Evolutionary conservation across 257 asterid genomes (phyloP), one percentile per base, ranked within the genome.

Genomic region (Thymus quinquecostatus): DNA sequence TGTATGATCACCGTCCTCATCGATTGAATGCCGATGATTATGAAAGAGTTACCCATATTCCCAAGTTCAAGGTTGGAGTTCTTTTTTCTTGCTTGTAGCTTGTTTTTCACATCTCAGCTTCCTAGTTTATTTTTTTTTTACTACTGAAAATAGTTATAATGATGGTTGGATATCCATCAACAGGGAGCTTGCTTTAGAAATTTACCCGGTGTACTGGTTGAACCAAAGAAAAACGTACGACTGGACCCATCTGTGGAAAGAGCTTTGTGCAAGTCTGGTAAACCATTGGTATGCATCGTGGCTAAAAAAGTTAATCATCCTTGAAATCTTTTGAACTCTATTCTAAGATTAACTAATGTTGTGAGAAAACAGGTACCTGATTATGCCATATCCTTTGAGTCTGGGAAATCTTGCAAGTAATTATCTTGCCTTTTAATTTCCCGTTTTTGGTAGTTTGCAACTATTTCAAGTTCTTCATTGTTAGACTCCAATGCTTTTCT

Each of bases 171-270:
- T 69, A 11, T 69, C 33, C 69, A 11, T 69, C n/a, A 50, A 1
- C 60, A 82, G 86, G 86, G 86, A 33, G 84, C 86, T 0, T 76
- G 77, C 72, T 82, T 79, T 8, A 82, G 86, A 60, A 68, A 82
- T 70, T 66, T 79, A 68, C 82, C 84, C 21, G 86, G 84, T 44
- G 49, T 82, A 6, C 32, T 75, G 5, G 61, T 82, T 29, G 75
- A 73, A 10, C 34, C 78, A 1, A 73, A 74, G 33, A 77, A 69
- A 1, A 53, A 43, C 28, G 82, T 63, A 2, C 45, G 32, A 54
- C 58, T 69, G 63, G 84, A 82, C 33, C 76, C 71, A 50, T 56
- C 59, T 1, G 81, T 82, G 3, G 60, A 73, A 36, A 70, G 80
- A 27, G 59, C 36, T 27, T 8, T 65, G 11, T 69, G 75, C 64